These are phyloP conservation scores for Viola odorata DNA, from an alignment of 345 rosid genomes.

Conservation along the genomic window DNA sequence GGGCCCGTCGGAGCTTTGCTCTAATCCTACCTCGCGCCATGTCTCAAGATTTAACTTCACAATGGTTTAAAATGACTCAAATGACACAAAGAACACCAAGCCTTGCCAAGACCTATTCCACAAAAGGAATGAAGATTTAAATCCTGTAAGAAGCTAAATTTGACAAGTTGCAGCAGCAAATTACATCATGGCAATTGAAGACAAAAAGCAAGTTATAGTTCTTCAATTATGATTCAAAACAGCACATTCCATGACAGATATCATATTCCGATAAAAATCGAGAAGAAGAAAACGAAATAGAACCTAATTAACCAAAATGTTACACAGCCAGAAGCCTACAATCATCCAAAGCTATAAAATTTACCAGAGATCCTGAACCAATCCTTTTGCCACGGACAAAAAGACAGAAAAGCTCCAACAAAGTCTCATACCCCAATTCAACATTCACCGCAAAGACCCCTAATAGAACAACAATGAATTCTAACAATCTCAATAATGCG, in stretches of 20 bases:
- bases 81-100: slow-evolving; percentile 13
- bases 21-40: slow-evolving; percentile 83
- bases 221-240: slow-evolving; percentile 1
- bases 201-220: background rate
- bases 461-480: no score
- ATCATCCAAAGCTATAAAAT: slow-evolving; percentile 5
- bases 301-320: background rate
- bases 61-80: slow-evolving; percentile 10
- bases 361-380: slow-evolving; percentile 7
- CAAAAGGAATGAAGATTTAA: slow-evolving; percentile 1
- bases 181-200: background rate
- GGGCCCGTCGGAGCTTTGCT: slow-evolving; percentile 71
- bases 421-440: slow-evolving; percentile 14
- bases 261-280: background rate
- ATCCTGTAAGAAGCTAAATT: slow-evolving; percentile 10
- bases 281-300: background rate
- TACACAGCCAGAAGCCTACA: slow-evolving; percentile 10
- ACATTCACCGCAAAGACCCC: no score
- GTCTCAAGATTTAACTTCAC: slow-evolving; percentile 20
- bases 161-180: slow-evolving; percentile 9
- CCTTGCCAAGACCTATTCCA: slow-evolving; percentile 23
- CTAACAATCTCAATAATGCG: no score
- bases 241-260: slow-evolving; percentile 6
- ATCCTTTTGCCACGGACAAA: background rate
- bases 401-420: background rate